phyloP scores from a whole-genome alignment of 345 rosid species.

The Sonneratia alba region DNA sequence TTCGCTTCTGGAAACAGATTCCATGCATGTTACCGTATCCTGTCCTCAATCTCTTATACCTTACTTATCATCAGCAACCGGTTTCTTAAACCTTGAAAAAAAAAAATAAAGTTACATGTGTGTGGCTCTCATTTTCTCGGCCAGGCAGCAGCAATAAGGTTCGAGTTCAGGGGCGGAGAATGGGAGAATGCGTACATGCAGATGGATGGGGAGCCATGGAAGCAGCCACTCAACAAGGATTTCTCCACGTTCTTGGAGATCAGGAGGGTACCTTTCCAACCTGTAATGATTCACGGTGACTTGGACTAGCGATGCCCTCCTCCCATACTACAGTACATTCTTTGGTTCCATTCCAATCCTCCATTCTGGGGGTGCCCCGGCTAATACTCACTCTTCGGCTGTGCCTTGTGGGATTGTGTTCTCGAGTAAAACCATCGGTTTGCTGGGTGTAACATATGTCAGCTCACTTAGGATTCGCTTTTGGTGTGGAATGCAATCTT shows the following conservation, averaged over 20 bases:
- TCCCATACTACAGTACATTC: not conserved
- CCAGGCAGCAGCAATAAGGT: constrained; percentile 80
- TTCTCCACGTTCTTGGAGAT: constrained; percentile 72
- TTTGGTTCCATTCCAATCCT: not conserved
- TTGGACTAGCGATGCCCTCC: not conserved
- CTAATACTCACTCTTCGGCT: not conserved
- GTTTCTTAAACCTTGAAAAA: too few relatives aligned
- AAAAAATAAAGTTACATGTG: too few relatives aligned
- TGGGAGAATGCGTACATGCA: constrained; percentile 86
- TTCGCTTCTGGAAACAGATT: too few relatives aligned
- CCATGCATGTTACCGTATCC: not conserved
- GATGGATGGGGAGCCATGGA: constrained; percentile 99
- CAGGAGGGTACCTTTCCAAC: constrained; percentile 63
- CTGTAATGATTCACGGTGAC: constrained; percentile 59
- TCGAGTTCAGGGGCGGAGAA: constrained; percentile 85
- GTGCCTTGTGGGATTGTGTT: not conserved
- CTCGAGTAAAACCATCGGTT: too few relatives aligned
- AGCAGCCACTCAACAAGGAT: constrained; percentile 62
- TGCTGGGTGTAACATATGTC: too few relatives aligned
- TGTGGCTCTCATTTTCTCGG: not conserved
- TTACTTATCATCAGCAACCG: not conserved
- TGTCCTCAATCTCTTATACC: not conserved
- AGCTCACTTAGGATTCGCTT: too few relatives aligned
- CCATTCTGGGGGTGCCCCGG: not conserved
- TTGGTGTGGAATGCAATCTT: too few relatives aligned